Evolutionary conservation across 2,329 filamentous ascomycete species (phyloP), one percentile per base, ranked within the genome.

Genomic region (Metarhizium sp.): DNA sequence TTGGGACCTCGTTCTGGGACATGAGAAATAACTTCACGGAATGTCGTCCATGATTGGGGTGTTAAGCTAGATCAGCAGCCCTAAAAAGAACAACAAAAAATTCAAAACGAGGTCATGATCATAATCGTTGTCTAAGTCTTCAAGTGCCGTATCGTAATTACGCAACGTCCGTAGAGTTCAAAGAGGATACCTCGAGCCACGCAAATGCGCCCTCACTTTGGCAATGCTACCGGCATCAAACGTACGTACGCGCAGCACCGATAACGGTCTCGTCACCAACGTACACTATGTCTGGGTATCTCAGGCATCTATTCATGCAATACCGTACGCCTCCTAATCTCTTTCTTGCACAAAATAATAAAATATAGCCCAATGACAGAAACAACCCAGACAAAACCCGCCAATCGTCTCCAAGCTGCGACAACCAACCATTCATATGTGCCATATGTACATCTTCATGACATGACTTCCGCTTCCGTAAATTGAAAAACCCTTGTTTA

Each of bases 61-160:
- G 59, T 63, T 14, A 30, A 61, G 61, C 63, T 64, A 48, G 30
- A 48, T 51, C 63, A 63, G 66, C 63, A 65, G 64, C 63, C 64
- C 64, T 58, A 58, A 64, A 67, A 64, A 62, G 57, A 62, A 63
- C 59, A 67, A 52, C 34, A 52, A 55, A 55, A 55, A 52, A 14
- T 36, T 18, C 6, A 67, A 69, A 70, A 70, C 63, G 69, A 71
- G 69, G 69, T 68, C 69, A 71, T 68, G 67, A 70, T 68, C 63
- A 67, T 64, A 56, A 38, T 49, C 42, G 16, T 34, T 34, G 32
- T 34, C 10, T 11, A 3, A 11, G 6, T 11, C 7, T 34, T 34
- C 32, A 7, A 34, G 32, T 34, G 10, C 32, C 32, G 10, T 34
- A 11, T 8, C 32, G 10, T 34, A 3, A 34, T 11, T 34, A 34